Evolutionary conservation across 306 rosid genomes (phyloP).

Genomic region (Delonix regia): DNA sequence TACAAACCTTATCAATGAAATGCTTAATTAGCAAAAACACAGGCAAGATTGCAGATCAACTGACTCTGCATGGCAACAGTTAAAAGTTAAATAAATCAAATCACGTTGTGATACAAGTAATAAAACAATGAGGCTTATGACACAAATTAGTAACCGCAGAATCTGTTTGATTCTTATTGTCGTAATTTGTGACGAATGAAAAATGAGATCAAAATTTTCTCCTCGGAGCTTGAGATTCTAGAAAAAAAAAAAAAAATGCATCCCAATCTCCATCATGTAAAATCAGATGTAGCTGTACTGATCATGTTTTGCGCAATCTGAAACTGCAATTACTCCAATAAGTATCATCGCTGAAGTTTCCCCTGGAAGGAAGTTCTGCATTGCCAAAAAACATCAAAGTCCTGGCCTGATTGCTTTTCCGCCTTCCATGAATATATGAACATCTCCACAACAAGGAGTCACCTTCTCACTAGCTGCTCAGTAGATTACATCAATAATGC

Average conservation of each 20-base stretch:
- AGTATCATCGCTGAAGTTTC: neutral
- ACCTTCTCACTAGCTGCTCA: constrained; percentile 20
- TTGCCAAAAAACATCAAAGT: neutral
- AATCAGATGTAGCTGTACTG: constrained; percentile 21
- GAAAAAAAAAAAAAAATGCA: neutral
- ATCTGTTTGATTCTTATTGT: neutral
- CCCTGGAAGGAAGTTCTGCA: neutral
- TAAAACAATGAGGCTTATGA: constrained; percentile 27
- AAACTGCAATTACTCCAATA: neutral
- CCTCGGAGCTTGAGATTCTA: neutral
- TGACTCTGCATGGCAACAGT: neutral
- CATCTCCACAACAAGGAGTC: neutral
- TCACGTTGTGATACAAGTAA: neutral
- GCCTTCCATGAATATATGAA: neutral
- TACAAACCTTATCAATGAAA: neutral
- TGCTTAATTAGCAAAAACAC: constrained; percentile 12
- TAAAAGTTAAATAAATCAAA: neutral
- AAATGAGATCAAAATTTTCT: constrained; percentile 21
- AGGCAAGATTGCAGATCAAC: neutral
- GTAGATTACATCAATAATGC: neutral
- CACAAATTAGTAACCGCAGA: constrained; percentile 7
- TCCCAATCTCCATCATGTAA: constrained; percentile 17
- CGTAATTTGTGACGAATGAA: neutral
- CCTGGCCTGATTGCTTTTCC: neutral
- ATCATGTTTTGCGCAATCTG: constrained; percentile 8